Evolutionary conservation across 345 rosid species (phyloP), one percentile per base, ranked within the genome.

Genomic region (Pseudoturritis turrita): DNA sequence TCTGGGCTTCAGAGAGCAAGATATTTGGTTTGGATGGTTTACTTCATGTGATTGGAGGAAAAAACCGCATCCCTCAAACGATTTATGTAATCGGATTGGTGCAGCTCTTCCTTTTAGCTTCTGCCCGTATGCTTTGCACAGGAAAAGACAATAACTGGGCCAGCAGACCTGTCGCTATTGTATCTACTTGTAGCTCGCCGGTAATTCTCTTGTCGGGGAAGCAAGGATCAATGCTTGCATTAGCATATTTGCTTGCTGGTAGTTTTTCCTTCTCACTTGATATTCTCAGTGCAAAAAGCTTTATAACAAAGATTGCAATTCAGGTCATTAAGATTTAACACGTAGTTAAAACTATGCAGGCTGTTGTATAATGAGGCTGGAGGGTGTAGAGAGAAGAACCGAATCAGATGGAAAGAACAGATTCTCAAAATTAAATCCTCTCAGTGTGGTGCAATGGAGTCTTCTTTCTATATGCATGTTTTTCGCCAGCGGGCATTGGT

Each of bases 401-500:
- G 60, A 47, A 21, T 26, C 51, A 46, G 65, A 71, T 62, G 82
- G 72, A 46, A 62, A 63, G 71, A 43, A 62, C 37, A 77, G 62
- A 61, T 41, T 40, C 31, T 68, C 66, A 21, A 62, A 50, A 74
- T 70, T 82, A 62, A 77, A 82, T 77, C 87, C 91, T 71, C 85
- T 89, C 21, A 79, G 89, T 31, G 83, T 91, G 63, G 75, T 79
- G 19, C 95, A 94, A 51, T 91, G 98, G 98, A 84, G 77, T 76
- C 93, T 91, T 17, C 85, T 89, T 40, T 89, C 96, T 15, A 77
- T 86, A 10, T 88, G 90, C 80, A 79, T 95, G 67, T 91, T 95
- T 81, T 94, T 88, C 62, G 83, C 89, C 77, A 86, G 96, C 25
- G 99, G 97, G 65, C 99, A 95, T 78, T 95, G 97, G 98, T 94